A percentile compares a stretch with the other conserved stretches of the same genome.
phyloP scores from a whole-genome alignment of 2,329 filamentous ascomycete genomes.

The Talaromyces sp. region DNA sequence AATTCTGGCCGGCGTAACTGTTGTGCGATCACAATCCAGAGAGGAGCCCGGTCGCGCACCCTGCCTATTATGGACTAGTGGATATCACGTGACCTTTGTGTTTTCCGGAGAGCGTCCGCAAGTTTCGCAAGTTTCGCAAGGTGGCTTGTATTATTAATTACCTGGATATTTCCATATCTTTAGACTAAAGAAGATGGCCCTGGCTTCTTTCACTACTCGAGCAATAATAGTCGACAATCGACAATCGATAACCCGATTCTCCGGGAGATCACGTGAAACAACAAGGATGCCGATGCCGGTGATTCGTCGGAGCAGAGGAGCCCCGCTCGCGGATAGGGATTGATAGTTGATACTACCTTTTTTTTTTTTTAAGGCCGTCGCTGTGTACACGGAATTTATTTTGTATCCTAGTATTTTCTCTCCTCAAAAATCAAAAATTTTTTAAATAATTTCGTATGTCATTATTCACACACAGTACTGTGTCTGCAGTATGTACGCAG shows the following conservation, averaged over 20 bases:
- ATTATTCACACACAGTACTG: neutral
- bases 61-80: neutral
- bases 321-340: neutral
- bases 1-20: constrained; percentile 12
- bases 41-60: neutral
- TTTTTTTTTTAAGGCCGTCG: too few species aligned
- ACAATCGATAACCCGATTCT: neutral
- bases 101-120: neutral
- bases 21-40: constrained; percentile 12
- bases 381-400: too few species aligned
- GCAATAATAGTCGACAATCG: neutral
- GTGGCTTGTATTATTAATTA: neutral
- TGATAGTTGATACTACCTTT: too few species aligned
- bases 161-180: too few species aligned
- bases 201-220: neutral
- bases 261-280: neutral
- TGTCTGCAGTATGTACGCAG: too few species aligned
- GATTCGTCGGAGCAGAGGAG: neutral
- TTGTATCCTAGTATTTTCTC: too few species aligned
- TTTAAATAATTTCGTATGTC: neutral
- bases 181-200: too few species aligned
- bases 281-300: neutral
- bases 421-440: neutral
- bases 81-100: neutral
- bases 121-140: neutral